These are phyloP conservation scores for Neofusicoccum umdonicola DNA, from an alignment of 2,329 filamentous ascomycete genomes.

Conservation along the genomic window DNA sequence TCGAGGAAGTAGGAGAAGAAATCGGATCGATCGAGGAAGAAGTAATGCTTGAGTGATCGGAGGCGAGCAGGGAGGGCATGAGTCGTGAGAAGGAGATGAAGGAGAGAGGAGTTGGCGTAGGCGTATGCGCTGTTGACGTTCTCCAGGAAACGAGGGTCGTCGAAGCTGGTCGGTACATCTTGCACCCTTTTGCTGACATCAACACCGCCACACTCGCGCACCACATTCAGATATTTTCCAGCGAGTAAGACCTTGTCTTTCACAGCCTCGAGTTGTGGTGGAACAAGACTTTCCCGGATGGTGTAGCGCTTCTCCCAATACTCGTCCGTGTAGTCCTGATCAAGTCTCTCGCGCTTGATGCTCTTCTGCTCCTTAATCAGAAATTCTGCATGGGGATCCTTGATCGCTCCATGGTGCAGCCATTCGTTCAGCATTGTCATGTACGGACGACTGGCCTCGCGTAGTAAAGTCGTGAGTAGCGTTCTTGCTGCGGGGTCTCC, in stretches of 20 bases:
- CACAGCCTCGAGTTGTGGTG: conserved; percentile 84
- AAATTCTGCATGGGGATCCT: conserved; percentile 91
- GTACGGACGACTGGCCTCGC: conserved; percentile 89
- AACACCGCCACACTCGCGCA: conserved; percentile 93
- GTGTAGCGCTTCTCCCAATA: conserved; percentile 99
- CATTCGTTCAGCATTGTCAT: conserved; percentile 99
- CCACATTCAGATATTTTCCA: conserved; percentile 96
- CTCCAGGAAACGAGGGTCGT: conserved; percentile 86
- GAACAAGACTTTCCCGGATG: conserved; percentile 84
- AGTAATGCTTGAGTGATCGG: conserved; percentile 94
- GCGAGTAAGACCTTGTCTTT: conserved; percentile 93
- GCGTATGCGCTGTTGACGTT: conserved; percentile 96
- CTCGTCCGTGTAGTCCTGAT: conserved; percentile 97
- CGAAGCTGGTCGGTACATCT: conserved; percentile 88
- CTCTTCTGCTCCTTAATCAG: conserved; percentile 94
- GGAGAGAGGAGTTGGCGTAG: conserved; percentile 88
- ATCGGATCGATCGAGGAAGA: conserved; percentile 96
- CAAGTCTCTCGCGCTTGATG: conserved; percentile 83
- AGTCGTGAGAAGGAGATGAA: conserved; percentile 87
- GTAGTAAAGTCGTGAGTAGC: conserved; percentile 75
- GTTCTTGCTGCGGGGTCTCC: conserved; percentile 86
- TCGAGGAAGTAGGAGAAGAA: conserved; percentile 99
- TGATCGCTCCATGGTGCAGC: conserved; percentile 93
- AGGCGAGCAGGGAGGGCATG: conserved; percentile 85
- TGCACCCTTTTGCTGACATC: conserved; percentile 85